Evolutionary conservation across 1,284 basidiomycete species (phyloP).

Genomic region (Cryptococcus deneoformans): DNA sequence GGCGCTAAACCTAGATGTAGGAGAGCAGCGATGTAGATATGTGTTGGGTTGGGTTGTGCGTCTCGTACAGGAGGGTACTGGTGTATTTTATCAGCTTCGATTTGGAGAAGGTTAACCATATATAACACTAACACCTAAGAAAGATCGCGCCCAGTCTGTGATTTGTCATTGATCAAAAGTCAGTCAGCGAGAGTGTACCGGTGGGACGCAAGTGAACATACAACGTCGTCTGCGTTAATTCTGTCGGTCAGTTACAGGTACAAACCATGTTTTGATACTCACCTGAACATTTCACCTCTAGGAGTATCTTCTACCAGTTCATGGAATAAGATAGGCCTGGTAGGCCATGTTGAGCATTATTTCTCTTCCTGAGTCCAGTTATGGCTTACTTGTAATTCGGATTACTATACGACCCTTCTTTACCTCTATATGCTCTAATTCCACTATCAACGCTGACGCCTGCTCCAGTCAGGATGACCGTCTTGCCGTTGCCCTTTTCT

Average conservation of each 20-base stretch:
- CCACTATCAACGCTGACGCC: conserved; percentile 91
- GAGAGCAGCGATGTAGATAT: conserved; percentile 77
- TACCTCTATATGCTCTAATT: conserved; percentile 81
- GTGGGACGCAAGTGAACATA: background rate
- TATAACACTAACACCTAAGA: conserved; percentile 41
- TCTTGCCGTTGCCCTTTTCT: conserved; percentile 58
- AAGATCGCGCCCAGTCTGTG: conserved; percentile 69
- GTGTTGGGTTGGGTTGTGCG: conserved; percentile 78
- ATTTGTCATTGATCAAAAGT: background rate
- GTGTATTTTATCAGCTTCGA: background rate
- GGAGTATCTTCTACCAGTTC: conserved; percentile 69
- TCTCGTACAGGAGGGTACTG: conserved; percentile 72
- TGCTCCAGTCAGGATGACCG: conserved; percentile 76
- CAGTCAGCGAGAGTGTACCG: background rate
- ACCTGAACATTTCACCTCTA: conserved; percentile 70
- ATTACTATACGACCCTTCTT: conserved; percentile 81
- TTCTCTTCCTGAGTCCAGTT: background rate
- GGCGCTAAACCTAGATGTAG: conserved; percentile 64
- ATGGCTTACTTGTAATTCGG: conserved; percentile 77
- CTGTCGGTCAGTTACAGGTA: background rate
- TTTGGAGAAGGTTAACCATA: background rate
- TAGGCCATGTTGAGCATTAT: conserved; percentile 1
- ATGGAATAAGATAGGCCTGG: conserved; percentile 62
- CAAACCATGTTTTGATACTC: conserved; percentile 13
- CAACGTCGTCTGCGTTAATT: too few relatives aligned